Evolutionary conservation across 2,329 filamentous ascomycete species (phyloP), one percentile per base, ranked within the genome.

Genomic region (Cercospora zeina): DNA sequence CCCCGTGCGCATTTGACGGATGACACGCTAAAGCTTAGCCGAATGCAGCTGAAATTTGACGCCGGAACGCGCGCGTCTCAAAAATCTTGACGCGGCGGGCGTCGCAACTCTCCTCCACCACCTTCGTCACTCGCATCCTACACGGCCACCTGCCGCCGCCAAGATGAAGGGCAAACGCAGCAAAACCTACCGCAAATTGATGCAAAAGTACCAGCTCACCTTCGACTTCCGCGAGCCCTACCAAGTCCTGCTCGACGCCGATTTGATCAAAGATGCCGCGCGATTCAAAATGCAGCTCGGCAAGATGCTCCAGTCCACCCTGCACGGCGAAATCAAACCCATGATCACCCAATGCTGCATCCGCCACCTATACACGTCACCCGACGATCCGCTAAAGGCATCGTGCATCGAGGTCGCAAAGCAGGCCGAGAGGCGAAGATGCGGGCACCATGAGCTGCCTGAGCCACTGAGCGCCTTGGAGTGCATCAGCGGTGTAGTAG

Each of bases 251-350:
- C 87, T 97, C 64, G 93, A 96, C 74, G 90, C 91, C 62, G 87
- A 92, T 67, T 90, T 97, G 70, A 84, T 97, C 56, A 83, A 85
- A 72, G 91, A 96, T 74, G 87, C 92, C 21, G 86, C 89, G 67
- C 85, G 86, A 54, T 95, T 90, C 80, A 95, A 93, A 72, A 96
- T 97, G 89, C 89, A 96, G 65, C 81, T 97, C n/a, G 80, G 89
- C 54, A 83, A 84, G 37, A 86, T 88, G 21, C 80, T 97, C 31
- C 86, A 93, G 73, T 84, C 89, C 62, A 95, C 91, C n/a, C 81
- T 96, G 3, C 91, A 96, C 73, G 93, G 91, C 64, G 85, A 91
- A 75, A 87, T 92, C 69, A 96, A 95, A 78, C 89, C 90, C 54
- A 88, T 92, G 85, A 90, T 93, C 66, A 91, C 89, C 19, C 89